These are phyloP conservation scores for Pisolithus microcarpus DNA, from an alignment of 768 basidiomycete species.

Conservation along the genomic window DNA sequence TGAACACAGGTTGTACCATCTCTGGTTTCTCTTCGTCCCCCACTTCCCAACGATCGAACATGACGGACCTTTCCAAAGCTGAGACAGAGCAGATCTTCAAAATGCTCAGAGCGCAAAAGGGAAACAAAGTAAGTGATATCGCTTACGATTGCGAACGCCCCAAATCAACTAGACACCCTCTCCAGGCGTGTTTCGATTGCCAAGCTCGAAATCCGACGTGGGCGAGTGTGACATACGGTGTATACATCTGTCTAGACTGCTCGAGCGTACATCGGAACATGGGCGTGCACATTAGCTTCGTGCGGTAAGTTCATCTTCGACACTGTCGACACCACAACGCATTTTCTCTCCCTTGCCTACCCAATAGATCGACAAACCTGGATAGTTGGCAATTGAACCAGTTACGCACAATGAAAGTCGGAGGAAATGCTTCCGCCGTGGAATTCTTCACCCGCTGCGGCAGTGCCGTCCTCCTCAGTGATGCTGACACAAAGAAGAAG, in stretches of 20 bases:
- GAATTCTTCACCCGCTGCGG: conserved; percentile 94
- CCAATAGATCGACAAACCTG: conserved; percentile 83
- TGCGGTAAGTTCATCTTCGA: conserved; percentile 52
- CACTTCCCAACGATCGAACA: conserved; percentile 15
- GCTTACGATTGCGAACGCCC: neutral
- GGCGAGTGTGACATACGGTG: conserved; percentile 93
- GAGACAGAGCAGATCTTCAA: conserved; percentile 84
- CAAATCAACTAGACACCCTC: neutral
- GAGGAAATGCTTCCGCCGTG: conserved; percentile 79
- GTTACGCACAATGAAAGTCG: conserved; percentile 93
- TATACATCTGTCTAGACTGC: conserved; percentile 97
- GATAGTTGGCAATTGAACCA: conserved; percentile 91
- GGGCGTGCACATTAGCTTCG: conserved; percentile 98
- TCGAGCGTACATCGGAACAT: conserved; percentile 92
- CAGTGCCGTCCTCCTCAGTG: conserved; percentile 57
- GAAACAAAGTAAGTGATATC: conserved; percentile 55
- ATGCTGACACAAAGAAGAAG: conserved; percentile 80
- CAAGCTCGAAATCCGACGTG: conserved; percentile 94
- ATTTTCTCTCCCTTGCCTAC: conserved; percentile 9
- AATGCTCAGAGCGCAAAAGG: conserved; percentile 70
- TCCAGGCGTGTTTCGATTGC: conserved; percentile 88
- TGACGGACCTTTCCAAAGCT: conserved; percentile 71
- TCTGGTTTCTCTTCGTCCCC: neutral
- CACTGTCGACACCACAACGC: neutral
- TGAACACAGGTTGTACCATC: neutral